Percentiles rank a stretch among this genome's conserved stretches.
Evolutionary conservation across 805 yeast genomes (phyloP).

Genomic region (Priceomyces melissophilus): DNA sequence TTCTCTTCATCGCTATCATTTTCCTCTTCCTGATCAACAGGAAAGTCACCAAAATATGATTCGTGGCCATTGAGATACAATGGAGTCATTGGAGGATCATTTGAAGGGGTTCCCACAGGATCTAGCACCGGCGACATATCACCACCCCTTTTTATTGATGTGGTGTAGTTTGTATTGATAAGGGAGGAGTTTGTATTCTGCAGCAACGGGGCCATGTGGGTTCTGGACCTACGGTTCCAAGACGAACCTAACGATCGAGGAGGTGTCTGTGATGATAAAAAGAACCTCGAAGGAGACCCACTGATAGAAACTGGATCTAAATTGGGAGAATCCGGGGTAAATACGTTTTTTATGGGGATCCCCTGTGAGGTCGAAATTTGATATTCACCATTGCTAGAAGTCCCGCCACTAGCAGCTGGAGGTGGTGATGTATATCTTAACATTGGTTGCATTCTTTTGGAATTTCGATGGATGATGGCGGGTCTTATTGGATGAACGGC

Average conservation of each 20-base stretch:
- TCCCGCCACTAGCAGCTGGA: slow-evolving; percentile 4
- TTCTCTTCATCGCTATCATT: not conserved
- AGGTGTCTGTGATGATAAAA: slow-evolving; percentile 53
- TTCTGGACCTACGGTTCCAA: slow-evolving; percentile 15
- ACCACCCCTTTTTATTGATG: slow-evolving; percentile 9
- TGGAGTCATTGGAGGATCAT: slow-evolving; percentile 45
- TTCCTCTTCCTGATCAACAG: slow-evolving; percentile 3
- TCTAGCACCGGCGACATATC: slow-evolving; percentile 28
- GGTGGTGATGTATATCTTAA: slow-evolving; percentile 33
- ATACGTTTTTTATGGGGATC: slow-evolving; percentile 23
- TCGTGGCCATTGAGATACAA: slow-evolving; percentile 19
- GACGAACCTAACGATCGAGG: slow-evolving; percentile 34
- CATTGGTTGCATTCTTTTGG: slow-evolving; percentile 36
- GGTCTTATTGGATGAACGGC: slow-evolving; percentile 8
- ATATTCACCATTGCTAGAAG: slow-evolving; percentile 2
- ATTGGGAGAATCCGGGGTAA: slow-evolving; percentile 49
- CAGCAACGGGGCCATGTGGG: slow-evolving; percentile 14
- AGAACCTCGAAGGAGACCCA: slow-evolving; percentile 55
- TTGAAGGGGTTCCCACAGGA: slow-evolving; percentile 42
- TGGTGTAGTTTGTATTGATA: slow-evolving; percentile 5
- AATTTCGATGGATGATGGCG: slow-evolving; percentile 23
- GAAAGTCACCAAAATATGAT: slow-evolving; percentile 8
- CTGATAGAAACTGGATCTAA: slow-evolving; percentile 50
- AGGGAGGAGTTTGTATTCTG: slow-evolving; percentile 13
- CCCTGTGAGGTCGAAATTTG: slow-evolving; percentile 21